These are phyloP conservation scores for Yarrowia yakushimensis DNA, from an alignment of 805 yeast genomes.

Conservation along the genomic window DNA sequence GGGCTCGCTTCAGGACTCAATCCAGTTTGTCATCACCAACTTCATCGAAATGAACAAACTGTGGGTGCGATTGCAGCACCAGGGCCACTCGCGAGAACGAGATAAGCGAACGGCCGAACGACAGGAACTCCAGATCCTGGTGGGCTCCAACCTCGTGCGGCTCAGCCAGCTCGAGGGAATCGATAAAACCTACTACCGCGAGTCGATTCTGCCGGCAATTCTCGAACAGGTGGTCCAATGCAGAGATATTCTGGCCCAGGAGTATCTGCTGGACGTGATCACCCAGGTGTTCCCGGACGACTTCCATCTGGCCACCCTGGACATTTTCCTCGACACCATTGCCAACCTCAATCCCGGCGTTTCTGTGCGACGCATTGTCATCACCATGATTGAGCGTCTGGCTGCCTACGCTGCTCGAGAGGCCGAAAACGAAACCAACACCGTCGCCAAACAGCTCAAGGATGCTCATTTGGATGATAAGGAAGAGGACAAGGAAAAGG, in stretches of 20 bases:
- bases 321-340: slow-evolving; percentile 61
- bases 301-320: slow-evolving; percentile 75
- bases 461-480: slow-evolving; percentile 8
- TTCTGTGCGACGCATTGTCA: slow-evolving; percentile 60
- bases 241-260: slow-evolving; percentile 87
- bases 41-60: slow-evolving; percentile 96
- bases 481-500: slow-evolving; percentile 15
- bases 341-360: slow-evolving; percentile 66
- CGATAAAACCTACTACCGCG: slow-evolving; percentile 46
- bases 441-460: slow-evolving; percentile 19
- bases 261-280: slow-evolving; percentile 82
- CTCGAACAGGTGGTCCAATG: slow-evolving; percentile 92
- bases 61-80: slow-evolving; percentile 96
- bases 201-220: slow-evolving; percentile 67
- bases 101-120: slow-evolving; percentile 73
- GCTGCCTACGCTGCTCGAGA: slow-evolving; percentile 33
- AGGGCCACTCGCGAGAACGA: slow-evolving; percentile 84
- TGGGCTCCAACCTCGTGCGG: slow-evolving; percentile 88
- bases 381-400: slow-evolving; percentile 64
- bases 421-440: slow-evolving; percentile 28
- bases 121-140: slow-evolving; percentile 81
- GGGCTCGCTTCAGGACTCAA: slow-evolving; percentile 57
- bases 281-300: slow-evolving; percentile 94
- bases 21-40: slow-evolving; percentile 75
- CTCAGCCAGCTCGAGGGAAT: slow-evolving; percentile 76